phyloP scores from a whole-genome alignment of 176 grass and related monocot species.

The Rhynchospora breviuscula region DNA sequence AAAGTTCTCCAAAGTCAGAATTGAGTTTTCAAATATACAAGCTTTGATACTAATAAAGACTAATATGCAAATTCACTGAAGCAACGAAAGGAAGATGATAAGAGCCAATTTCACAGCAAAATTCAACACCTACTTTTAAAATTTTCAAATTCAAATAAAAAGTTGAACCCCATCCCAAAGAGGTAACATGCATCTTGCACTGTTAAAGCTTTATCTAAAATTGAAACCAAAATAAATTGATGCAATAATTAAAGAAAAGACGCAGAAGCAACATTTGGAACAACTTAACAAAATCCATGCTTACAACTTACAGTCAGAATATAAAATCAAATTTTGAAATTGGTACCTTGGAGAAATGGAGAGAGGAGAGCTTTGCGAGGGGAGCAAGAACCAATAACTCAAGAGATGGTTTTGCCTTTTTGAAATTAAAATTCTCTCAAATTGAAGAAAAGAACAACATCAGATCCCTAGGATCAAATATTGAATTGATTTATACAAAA shows the following conservation, averaged over 20 bases:
- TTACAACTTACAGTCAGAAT: neutral
- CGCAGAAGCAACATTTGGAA: slow-evolving; percentile 16
- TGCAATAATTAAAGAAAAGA: neutral
- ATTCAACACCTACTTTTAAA: neutral
- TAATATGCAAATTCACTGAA: neutral
- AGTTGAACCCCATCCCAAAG: neutral
- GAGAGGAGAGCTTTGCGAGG: slow-evolving; percentile 18
- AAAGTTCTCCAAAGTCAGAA: neutral
- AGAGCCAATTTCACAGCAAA: neutral
- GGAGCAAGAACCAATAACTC: neutral
- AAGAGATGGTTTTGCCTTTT: slow-evolving; percentile 22
- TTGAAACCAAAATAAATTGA: neutral
- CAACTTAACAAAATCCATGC: neutral
- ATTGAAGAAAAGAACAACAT: slow-evolving; percentile 36
- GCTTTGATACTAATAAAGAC: neutral
- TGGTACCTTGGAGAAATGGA: slow-evolving; percentile 23
- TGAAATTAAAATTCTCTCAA: slow-evolving; percentile 40
- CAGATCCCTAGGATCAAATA: slow-evolving; percentile 52
- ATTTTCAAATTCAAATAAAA: slow-evolving; percentile 1
- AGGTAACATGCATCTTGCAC: neutral
- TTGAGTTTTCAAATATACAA: neutral
- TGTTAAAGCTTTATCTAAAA: neutral
- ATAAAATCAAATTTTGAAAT: slow-evolving; percentile 1
- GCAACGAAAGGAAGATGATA: neutral
- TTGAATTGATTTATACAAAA: slow-evolving; percentile 37